Evolutionary conservation across 2,329 filamentous ascomycete species (phyloP), one percentile per base, ranked within the genome.

Genomic region (Cladosporium sphaerospermum): DNA sequence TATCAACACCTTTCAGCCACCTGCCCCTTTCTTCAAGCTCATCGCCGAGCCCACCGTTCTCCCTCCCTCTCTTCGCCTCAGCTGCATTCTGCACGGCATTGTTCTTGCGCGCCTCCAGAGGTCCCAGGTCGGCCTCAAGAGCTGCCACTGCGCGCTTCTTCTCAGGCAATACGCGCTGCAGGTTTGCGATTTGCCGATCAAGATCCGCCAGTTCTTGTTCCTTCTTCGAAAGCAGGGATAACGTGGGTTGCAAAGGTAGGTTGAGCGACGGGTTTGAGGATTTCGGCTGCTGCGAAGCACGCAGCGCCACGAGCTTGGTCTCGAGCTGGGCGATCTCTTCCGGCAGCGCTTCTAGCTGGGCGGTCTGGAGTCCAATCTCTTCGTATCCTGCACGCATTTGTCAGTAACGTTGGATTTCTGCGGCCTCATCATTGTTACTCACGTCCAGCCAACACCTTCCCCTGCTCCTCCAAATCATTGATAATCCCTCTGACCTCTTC

Each of bases 401-500:
- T 50, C 18, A 37, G 36, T 3, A 39, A 3, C 36, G 11, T 14
- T 14, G 16, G 4, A 8, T 39, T 39, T 14, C n/a, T 3, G 16
- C 36, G 8, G 57, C 44, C n/a, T 5, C 9, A 45, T 44, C 8
- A 8, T 37, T 4, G 8, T 32, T 10, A 70, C 73, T 66, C 62
- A 78, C 73, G 70, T 52, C 56, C 79, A 69, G 72, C 69, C 52
- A 91, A 70, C 32, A 82, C 78, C 45, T 77, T 73, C 0, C 81
- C 84, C 56, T 79, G 80, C 50, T 67, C 69, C 66, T 95, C 89
- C 60, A 96, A 78, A 56, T 86, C 83, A 18, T 76, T 72, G 13
- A 95, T 83, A 75, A 92, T 81, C 39, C 81, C 78, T 9, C 82
- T 81, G 2, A 95, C 89, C 56, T 91, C 85, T 13, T 80, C 77